Conservation (phyloP, 208 protist species). For the Acanthamoeba triangularis region DNA sequence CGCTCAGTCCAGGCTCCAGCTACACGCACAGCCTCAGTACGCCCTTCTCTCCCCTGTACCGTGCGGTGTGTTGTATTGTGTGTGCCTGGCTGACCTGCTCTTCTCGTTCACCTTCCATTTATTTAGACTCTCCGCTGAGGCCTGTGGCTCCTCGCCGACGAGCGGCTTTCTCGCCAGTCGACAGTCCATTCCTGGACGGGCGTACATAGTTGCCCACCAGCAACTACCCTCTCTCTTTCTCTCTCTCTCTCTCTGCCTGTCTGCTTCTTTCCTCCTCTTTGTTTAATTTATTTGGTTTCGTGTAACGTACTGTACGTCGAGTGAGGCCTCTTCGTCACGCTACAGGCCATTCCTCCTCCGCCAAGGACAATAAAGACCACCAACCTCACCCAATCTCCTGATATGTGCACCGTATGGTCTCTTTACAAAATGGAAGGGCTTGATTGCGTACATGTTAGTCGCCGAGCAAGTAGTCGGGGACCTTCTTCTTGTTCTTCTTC, state of each 20-base stretch:
- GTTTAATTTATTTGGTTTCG: conserved; percentile 30
- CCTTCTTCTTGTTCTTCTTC: conserved; percentile 73
- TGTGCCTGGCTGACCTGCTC: not conserved
- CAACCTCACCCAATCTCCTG: not conserved
- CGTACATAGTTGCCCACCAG: not conserved
- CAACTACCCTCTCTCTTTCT: not conserved
- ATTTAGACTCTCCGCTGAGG: not conserved
- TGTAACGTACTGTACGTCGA: not conserved
- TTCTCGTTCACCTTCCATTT: not conserved
- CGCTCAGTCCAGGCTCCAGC: not conserved
- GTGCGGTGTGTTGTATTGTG: too few relatives aligned
- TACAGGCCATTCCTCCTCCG: not conserved
- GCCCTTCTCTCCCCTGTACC: not conserved
- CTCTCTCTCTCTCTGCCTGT: not conserved
- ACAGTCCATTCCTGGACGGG: not conserved
- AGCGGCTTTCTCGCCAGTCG: not conserved
- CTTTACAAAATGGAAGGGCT: not conserved
- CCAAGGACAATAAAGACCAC: not conserved
- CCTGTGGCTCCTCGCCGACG: not conserved
- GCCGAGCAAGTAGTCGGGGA: conserved; percentile 27
- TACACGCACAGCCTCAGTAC: conserved; percentile 10
- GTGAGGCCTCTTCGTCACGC: not conserved
- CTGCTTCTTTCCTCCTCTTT: not conserved
- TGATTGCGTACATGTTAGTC: not conserved
- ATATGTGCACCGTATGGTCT: not conserved